Evolutionary conservation across 2,329 filamentous ascomycete species (phyloP).

Genomic region (Fusarium sp.): DNA sequence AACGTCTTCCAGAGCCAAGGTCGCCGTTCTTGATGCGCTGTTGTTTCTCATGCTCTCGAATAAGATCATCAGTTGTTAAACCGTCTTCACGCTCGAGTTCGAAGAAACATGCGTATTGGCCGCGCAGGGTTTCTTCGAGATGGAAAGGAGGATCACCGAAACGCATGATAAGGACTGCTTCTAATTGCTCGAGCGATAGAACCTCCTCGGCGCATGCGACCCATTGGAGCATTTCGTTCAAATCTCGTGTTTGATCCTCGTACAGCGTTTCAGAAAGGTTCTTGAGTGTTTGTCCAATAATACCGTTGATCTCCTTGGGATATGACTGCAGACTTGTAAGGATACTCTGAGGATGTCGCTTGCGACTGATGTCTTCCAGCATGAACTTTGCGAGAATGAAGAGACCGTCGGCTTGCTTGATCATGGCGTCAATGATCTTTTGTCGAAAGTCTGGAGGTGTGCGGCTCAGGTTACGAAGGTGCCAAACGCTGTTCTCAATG

Average conservation of each 20-base stretch:
- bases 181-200: constrained; percentile 58
- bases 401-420: constrained; percentile 58
- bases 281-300: constrained; percentile 55
- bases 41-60: constrained; percentile 52
- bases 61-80: constrained; percentile 55
- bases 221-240: constrained; percentile 62
- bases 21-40: constrained; percentile 40
- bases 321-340: constrained; percentile 58
- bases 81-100: constrained; percentile 59
- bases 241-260: constrained; percentile 53
- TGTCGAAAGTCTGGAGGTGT: constrained; percentile 50
- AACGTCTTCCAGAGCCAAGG: constrained; percentile 27
- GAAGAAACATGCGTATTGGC: constrained; percentile 61
- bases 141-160: constrained; percentile 56
- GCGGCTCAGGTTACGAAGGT: constrained; percentile 53
- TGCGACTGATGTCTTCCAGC: constrained; percentile 60
- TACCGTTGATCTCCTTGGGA: constrained; percentile 58
- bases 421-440: constrained; percentile 55
- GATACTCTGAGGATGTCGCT: constrained; percentile 59
- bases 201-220: constrained; percentile 58
- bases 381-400: constrained; percentile 64
- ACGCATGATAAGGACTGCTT: constrained; percentile 56
- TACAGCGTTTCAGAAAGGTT: constrained; percentile 56
- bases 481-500: constrained; percentile 55
- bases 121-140: constrained; percentile 57